These are phyloP conservation scores for Deakozyma indianensis DNA, from an alignment of 805 yeast species.

Conservation along the genomic window DNA sequence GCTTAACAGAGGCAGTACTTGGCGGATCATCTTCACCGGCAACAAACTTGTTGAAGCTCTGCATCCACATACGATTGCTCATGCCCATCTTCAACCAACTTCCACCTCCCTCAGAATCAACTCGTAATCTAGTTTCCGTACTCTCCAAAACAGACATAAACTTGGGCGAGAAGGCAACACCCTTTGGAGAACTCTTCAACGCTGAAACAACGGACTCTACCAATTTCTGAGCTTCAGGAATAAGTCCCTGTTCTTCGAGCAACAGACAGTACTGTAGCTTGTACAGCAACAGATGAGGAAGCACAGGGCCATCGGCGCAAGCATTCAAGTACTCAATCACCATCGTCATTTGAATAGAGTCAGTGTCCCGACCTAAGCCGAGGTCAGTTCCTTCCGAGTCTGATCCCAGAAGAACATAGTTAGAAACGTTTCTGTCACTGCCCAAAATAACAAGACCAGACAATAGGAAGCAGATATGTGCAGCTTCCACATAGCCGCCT, in stretches of 20 bases:
- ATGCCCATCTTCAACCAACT: constrained; percentile 17
- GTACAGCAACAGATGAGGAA: constrained; percentile 41
- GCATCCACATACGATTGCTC: constrained; percentile 69
- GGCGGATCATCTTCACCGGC: constrained; percentile 59
- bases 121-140: not conserved
- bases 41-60: constrained; percentile 60
- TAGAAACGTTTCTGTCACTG: constrained; percentile 9
- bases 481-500: constrained; percentile 26
- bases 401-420: constrained; percentile 16
- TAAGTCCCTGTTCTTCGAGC: constrained; percentile 53
- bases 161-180: constrained; percentile 13
- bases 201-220: constrained; percentile 34
- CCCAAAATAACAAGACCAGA: constrained; percentile 19
- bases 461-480: constrained; percentile 24
- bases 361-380: constrained; percentile 32
- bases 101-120: not conserved
- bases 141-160: constrained; percentile 16
- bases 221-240: constrained; percentile 46
- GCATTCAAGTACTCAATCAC: not conserved
- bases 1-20: constrained; percentile 12
- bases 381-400: constrained; percentile 17
- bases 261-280: constrained; percentile 55
- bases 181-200: constrained; percentile 27
- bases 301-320: constrained; percentile 8
- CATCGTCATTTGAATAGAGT: constrained; percentile 31